A percentile compares a stretch with the other conserved stretches of the same genome.
These are phyloP conservation scores for Mortierella sp. DNA, from an alignment of 371 early-diverging fungal genomes.

Conservation along the genomic window DNA sequence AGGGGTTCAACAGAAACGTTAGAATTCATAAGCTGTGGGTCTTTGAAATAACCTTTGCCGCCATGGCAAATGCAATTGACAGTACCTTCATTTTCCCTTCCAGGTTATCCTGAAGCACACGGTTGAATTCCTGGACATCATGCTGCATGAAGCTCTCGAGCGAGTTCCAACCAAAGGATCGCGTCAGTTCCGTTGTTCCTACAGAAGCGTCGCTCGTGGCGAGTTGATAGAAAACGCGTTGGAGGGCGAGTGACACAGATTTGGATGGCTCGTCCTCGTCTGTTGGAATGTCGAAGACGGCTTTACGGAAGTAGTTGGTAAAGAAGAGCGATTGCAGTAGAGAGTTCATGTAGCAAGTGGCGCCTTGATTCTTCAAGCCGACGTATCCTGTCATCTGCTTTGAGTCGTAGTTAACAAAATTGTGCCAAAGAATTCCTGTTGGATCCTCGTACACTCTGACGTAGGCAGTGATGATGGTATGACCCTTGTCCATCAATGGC, in stretches of 20 bases:
- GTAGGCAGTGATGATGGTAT: slow-evolving; percentile 76
- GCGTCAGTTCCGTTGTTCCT: slow-evolving; percentile 93
- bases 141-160: slow-evolving; percentile 96
- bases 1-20: not conserved
- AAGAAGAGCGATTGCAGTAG: slow-evolving; percentile 97
- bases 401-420: slow-evolving; percentile 87
- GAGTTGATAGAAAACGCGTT: slow-evolving; percentile 94
- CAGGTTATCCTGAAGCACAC: slow-evolving; percentile 95
- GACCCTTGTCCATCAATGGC: slow-evolving; percentile 75
- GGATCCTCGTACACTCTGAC: slow-evolving; percentile 87
- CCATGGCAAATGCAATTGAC: not conserved
- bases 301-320: slow-evolving; percentile 94
- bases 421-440: slow-evolving; percentile 95
- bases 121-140: slow-evolving; percentile 97
- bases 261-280: slow-evolving; percentile 85
- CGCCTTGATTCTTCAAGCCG: slow-evolving; percentile 98
- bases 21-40: slow-evolving; percentile 1
- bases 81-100: slow-evolving; percentile 93
- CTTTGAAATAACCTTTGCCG: too few relatives aligned
- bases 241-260: slow-evolving; percentile 91
- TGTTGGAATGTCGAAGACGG: slow-evolving; percentile 92
- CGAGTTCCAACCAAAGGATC: slow-evolving; percentile 98
- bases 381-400: slow-evolving; percentile 92
- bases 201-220: slow-evolving; percentile 78
- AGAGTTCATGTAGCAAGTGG: slow-evolving; percentile 99